These are phyloP conservation scores for Kodamaea nitidulidarum DNA, from an alignment of 805 yeast species.

Conservation along the genomic window DNA sequence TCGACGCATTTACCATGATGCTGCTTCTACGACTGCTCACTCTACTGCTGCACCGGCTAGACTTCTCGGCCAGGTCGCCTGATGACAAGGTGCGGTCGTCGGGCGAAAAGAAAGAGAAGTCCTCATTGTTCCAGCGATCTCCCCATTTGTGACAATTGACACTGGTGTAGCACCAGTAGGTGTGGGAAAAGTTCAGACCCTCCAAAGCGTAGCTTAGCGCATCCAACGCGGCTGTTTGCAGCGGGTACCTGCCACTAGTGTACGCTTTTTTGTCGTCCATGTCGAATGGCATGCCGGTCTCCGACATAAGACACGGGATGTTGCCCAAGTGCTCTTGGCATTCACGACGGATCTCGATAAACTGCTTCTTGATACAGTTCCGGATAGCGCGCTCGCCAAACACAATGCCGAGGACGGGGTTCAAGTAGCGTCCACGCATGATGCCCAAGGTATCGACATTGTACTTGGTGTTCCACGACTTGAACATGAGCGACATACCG, in stretches of 20 bases:
- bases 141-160: constrained; percentile 80
- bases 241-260: constrained; percentile 56
- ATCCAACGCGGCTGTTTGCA: constrained; percentile 82
- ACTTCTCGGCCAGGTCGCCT: constrained; percentile 11
- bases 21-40: constrained; percentile 9
- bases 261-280: constrained; percentile 82
- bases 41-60: constrained; percentile 7
- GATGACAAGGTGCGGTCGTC: constrained; percentile 46
- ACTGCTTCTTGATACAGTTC: constrained; percentile 64
- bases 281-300: constrained; percentile 97
- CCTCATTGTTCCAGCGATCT: constrained; percentile 91
- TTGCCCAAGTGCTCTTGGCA: constrained; percentile 58
- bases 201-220: constrained; percentile 79
- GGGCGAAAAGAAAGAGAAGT: constrained; percentile 79
- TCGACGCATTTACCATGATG: constrained; percentile 1
- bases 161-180: constrained; percentile 83
- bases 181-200: constrained; percentile 62
- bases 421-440: constrained; percentile 68
- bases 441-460: constrained; percentile 90
- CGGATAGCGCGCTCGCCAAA: constrained; percentile 80
- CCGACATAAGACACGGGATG: constrained; percentile 79
- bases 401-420: constrained; percentile 71
- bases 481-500: constrained; percentile 89
- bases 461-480: constrained; percentile 76
- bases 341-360: constrained; percentile 63